Conservation (phyloP, 2,329 filamentous ascomycete genomes). For the Chaetomiaceae sp. region DNA sequence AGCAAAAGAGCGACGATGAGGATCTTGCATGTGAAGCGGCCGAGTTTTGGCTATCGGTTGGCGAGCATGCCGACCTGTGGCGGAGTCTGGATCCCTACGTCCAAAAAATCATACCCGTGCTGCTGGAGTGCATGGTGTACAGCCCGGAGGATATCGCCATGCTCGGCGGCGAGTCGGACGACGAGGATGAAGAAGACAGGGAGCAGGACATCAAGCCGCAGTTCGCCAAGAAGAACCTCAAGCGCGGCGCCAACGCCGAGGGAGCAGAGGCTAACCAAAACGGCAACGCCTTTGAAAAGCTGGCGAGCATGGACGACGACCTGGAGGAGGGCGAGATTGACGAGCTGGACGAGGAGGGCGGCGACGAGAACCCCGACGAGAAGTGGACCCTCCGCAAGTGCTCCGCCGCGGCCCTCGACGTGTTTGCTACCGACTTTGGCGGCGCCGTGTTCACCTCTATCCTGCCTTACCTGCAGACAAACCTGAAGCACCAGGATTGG, state of each 20-base stretch:
- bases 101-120: constrained; percentile 78
- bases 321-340: constrained; percentile 85
- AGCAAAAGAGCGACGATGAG: constrained; percentile 81
- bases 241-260: constrained; percentile 53
- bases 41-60: constrained; percentile 94
- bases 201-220: constrained; percentile 87
- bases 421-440: constrained; percentile 87
- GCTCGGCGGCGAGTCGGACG: constrained; percentile 77
- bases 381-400: constrained; percentile 95
- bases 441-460: constrained; percentile 85
- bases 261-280: constrained; percentile 45
- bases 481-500: constrained; percentile 86
- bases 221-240: constrained; percentile 69
- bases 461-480: constrained; percentile 85
- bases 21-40: constrained; percentile 91
- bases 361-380: constrained; percentile 80
- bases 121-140: constrained; percentile 95
- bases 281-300: constrained; percentile 51
- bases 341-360: constrained; percentile 64
- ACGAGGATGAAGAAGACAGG: constrained; percentile 87
- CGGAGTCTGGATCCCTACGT: constrained; percentile 72
- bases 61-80: constrained; percentile 79
- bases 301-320: constrained; percentile 62
- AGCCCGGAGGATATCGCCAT: constrained; percentile 87
- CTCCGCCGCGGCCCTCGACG: constrained; percentile 90